Conservation (phyloP, 768 basidiomycete genomes). For the Psilocybe cubensis region DNA sequence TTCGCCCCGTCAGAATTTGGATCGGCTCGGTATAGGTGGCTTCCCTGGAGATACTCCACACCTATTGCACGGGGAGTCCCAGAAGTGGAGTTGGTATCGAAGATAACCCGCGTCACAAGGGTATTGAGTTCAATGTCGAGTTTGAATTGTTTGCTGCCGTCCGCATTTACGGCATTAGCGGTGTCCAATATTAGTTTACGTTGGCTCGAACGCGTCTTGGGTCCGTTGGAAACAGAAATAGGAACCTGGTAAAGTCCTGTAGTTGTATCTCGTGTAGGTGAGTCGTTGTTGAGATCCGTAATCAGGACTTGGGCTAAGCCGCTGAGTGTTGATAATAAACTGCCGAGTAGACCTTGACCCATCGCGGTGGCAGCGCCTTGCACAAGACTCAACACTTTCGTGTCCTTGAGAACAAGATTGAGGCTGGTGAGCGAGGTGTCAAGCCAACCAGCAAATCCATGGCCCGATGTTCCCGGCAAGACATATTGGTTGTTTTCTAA, state of each 20-base stretch:
- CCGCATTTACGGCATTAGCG: background rate
- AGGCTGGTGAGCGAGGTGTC: conserved; percentile 5
- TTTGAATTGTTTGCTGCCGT: conserved; percentile 32
- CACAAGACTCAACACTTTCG: background rate
- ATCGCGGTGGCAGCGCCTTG: conserved; percentile 1
- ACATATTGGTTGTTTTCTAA: conserved; percentile 11
- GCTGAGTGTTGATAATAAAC: background rate
- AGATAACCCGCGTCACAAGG: conserved; percentile 57
- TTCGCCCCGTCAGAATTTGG: background rate
- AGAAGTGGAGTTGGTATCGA: conserved; percentile 52
- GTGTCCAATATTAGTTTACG: conserved; percentile 7
- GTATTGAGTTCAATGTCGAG: conserved; percentile 61
- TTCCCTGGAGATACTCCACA: conserved; percentile 38
- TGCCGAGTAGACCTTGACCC: background rate
- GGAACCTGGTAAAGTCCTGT: conserved; percentile 8
- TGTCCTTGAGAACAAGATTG: conserved; percentile 3
- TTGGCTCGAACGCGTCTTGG: conserved; percentile 7
- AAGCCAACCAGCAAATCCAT: conserved; percentile 11
- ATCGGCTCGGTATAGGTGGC: conserved; percentile 7
- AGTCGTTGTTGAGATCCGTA: background rate
- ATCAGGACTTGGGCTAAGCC: background rate
- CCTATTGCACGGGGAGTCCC: conserved; percentile 31
- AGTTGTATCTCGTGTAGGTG: conserved; percentile 4
- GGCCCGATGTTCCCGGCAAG: background rate
- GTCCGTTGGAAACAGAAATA: conserved; percentile 4